Percentiles rank a stretch among this genome's conserved stretches.
These are phyloP conservation scores for Torulaspora pretoriensis DNA, from an alignment of 1,139 yeast genomes.

Conservation along the genomic window DNA sequence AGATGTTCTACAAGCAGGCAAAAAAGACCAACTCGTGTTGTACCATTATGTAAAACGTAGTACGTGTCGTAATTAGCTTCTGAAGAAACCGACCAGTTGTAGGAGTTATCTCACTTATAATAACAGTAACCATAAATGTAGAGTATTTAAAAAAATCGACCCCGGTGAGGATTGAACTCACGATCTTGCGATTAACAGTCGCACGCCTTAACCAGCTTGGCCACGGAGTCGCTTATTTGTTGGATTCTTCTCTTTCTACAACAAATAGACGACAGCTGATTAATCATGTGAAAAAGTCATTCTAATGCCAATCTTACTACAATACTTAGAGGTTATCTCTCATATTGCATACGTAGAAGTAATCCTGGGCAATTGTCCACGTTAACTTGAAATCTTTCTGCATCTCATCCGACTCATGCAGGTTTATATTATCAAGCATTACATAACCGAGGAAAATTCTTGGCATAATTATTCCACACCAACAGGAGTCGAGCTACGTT, in stretches of 20 bases:
- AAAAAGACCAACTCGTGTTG: conserved; percentile 97
- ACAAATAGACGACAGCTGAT: too few species aligned
- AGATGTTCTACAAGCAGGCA: conserved; percentile 96
- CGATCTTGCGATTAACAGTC: conserved; percentile 39
- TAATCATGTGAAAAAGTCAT: too few species aligned
- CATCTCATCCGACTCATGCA: too few species aligned
- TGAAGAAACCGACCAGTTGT: too few species aligned
- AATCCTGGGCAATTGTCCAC: background rate
- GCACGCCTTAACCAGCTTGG: conserved; percentile 40
- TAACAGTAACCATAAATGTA: background rate
- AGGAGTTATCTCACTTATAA: background rate
- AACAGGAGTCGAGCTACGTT: too few species aligned
- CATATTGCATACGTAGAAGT: too few species aligned
- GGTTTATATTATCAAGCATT: too few species aligned
- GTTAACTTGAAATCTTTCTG: background rate
- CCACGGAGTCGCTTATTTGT: conserved; percentile 32
- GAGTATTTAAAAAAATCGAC: conserved; percentile 25
- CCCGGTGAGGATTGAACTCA: conserved; percentile 38
- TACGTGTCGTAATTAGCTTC: background rate
- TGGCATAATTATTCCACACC: too few species aligned
- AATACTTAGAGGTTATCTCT: too few species aligned
- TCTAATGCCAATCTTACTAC: too few species aligned
- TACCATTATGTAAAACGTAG: conserved; percentile 54
- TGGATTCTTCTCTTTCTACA: too few species aligned
- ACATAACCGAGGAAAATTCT: too few species aligned